Base-by-base conservation (phyloP, 495 filamentous ascomycete species). In the Penicillium roqueforti region DNA sequence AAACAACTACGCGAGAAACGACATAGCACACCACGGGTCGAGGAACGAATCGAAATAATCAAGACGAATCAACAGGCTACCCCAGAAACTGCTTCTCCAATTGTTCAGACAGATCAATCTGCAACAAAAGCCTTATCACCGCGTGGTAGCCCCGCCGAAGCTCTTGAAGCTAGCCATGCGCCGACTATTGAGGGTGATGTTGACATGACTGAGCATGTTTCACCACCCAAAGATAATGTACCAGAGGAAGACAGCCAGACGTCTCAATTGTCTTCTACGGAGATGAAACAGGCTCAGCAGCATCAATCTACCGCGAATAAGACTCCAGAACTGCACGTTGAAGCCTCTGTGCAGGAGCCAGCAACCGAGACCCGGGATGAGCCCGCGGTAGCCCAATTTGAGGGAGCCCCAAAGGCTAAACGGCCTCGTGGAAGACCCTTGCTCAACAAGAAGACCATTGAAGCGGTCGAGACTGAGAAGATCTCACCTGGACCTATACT, bases 351-450 rank as follows among this genome's bases (percentile, higher is more conserved):
- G 1, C 36, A 31, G 6, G 52, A 49, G 42, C 14, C 16, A 14
- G 6, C 26, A 18, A 18, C 16, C 6, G 22, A 38, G 44, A 22
- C 29, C 23, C 36, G 20, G 43, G 2, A 18, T 20, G 47, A 52
- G 19, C 26, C 28, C 4, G 22, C 6, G 13, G 14, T 31, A 25
- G 18, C 23, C 14, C 23, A 31, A 8, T 16, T 41, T 38, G 34
- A 53, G 39, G 14, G 40, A 37, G 6, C 28, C 3, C 29, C 54
- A 9, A 51, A 51, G 37, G 6, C 45, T 14, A 60, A 60, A 39
- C 49, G 45, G 18, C 11, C 44, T 22, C 58, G 58, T 16, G 50
- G 58, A 6, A 53, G 54, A 46, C 50, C 54, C n/a, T 54, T 54
- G 7, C 37, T 47, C 31, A n/a, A 40, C 14, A 46, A 37, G 11